These are phyloP conservation scores for Graphilbum sp. DNA, from an alignment of 2,329 filamentous ascomycete species.

Conservation along the genomic window DNA sequence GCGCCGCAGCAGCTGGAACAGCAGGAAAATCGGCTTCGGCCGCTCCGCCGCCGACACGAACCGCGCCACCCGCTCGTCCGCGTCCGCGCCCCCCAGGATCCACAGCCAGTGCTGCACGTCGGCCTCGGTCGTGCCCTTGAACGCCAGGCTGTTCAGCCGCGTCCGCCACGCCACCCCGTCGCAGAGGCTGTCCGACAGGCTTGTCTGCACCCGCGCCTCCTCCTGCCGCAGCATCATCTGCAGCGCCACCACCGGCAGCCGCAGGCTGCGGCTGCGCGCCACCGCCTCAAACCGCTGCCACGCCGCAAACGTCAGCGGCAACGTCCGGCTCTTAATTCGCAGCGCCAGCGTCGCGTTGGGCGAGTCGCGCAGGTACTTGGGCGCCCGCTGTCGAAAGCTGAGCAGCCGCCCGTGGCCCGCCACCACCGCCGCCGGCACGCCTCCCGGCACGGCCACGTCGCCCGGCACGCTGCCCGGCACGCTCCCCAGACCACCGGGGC, in stretches of 20 bases:
- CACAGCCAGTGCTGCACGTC: slow-evolving; percentile 24
- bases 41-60: slow-evolving; percentile 16
- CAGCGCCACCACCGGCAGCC: slow-evolving; percentile 12
- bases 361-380: slow-evolving; percentile 8
- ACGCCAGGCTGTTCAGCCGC: slow-evolving; percentile 14
- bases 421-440: not conserved
- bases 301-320: slow-evolving; percentile 5
- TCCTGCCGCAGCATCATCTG: slow-evolving; percentile 12
- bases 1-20: slow-evolving; percentile 19
- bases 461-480: too few species aligned
- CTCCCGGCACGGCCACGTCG: too few species aligned
- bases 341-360: slow-evolving; percentile 8
- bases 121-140: slow-evolving; percentile 16
- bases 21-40: slow-evolving; percentile 23
- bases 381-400: not conserved
- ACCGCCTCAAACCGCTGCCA: slow-evolving; percentile 8
- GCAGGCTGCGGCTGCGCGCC: slow-evolving; percentile 11
- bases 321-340: slow-evolving; percentile 5
- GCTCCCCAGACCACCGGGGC: too few species aligned
- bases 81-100: slow-evolving; percentile 20
- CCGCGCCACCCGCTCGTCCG: slow-evolving; percentile 19
- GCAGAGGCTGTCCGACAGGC: slow-evolving; percentile 9
- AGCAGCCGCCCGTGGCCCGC: too few species aligned
- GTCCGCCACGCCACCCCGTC: slow-evolving; percentile 15
- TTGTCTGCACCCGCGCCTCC: slow-evolving; percentile 9